These are phyloP conservation scores for Melocanna baccifera DNA, from an alignment of 176 grass and related monocot genomes.

Conservation along the genomic window DNA sequence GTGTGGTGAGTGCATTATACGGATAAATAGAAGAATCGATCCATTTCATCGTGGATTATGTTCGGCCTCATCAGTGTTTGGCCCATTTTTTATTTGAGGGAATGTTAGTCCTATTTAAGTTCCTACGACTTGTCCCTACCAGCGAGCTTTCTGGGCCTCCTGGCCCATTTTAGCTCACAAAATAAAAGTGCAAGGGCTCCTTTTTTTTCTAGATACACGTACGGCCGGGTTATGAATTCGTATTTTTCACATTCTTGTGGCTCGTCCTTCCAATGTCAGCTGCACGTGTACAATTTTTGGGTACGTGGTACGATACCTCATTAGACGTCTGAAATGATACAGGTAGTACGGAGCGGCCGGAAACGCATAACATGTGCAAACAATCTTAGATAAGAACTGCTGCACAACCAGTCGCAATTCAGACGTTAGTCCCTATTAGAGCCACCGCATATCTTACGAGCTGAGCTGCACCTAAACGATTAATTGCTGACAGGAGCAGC, in stretches of 20 bases:
- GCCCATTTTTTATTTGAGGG: not conserved
- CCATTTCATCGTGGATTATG: not conserved
- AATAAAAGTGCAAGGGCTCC: not conserved
- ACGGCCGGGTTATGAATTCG: not conserved
- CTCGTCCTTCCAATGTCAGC: not conserved
- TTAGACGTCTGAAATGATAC: not conserved
- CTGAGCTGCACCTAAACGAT: not conserved
- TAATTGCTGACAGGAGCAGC: not conserved
- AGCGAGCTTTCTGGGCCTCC: not conserved
- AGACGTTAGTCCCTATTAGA: no score
- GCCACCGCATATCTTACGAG: not conserved
- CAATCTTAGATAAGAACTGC: not conserved
- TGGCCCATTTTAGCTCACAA: not conserved
- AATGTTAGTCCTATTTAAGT: not conserved
- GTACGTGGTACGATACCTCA: not conserved
- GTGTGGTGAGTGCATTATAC: no score
- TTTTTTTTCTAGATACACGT: not conserved
- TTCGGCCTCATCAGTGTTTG: not conserved
- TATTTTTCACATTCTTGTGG: not conserved
- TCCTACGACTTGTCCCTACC: not conserved
- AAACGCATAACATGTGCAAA: not conserved
- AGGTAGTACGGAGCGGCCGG: not conserved
- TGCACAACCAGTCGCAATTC: not conserved
- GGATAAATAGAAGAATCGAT: not conserved
- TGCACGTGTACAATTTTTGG: not conserved